A percentile compares a stretch with the other conserved stretches of the same genome.
phyloP scores from a whole-genome alignment of 139 green algal species.

The Desmodesmus armatus region DNA sequence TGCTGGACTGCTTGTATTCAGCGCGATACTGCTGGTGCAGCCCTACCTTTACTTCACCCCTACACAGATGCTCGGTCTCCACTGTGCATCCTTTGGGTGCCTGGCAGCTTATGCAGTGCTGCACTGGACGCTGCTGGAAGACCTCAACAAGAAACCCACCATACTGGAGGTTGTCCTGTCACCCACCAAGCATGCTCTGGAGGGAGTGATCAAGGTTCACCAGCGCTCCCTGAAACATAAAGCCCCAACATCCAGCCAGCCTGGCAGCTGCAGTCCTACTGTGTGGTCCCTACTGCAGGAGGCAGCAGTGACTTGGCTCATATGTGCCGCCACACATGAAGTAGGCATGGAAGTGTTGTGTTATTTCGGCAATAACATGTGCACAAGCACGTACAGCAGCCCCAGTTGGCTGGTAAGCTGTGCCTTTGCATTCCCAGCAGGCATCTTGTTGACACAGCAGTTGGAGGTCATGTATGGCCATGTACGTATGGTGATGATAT shows the following conservation, averaged over 20 bases:
- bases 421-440: not conserved
- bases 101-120: conserved; percentile 18
- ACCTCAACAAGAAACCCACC: not conserved
- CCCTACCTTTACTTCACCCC: too few relatives aligned
- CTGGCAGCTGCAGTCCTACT: not conserved
- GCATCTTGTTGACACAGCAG: not conserved
- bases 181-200: not conserved
- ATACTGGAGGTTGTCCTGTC: not conserved
- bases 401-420: not conserved
- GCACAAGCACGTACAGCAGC: not conserved
- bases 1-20: too few relatives aligned
- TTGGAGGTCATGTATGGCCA: not conserved
- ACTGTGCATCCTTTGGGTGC: not conserved
- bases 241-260: not conserved
- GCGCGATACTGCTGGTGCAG: too few relatives aligned
- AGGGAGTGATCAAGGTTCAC: not conserved
- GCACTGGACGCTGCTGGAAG: conserved; percentile 12
- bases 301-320: not conserved
- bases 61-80: too few relatives aligned
- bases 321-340: not conserved
- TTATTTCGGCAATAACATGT: not conserved
- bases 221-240: not conserved
- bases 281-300: not conserved
- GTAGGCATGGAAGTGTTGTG: not conserved
- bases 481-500: not conserved